Base-by-base conservation (phyloP, 768 basidiomycete genomes). In the Boletus fagicola region DNA sequence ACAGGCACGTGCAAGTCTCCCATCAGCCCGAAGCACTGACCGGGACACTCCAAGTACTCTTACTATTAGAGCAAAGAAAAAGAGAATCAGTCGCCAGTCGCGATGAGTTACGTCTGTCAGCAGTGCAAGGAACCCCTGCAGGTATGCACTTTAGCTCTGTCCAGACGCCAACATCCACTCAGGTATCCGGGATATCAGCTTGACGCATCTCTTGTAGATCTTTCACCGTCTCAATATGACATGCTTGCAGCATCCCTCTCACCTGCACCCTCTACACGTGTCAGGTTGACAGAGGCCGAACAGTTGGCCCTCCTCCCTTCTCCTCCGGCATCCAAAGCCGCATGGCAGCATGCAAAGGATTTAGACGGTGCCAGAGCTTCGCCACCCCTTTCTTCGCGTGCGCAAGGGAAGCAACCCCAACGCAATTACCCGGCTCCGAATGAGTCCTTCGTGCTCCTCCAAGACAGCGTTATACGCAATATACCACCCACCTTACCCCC, bases 81-180 rank as follows among this genome's bases (percentile, higher is more conserved):
- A 12, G 36, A 13, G 22, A 10, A 20, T 30, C 5, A 10, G n/a
- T 12, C 6, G 11, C 20, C n/a, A 31, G 22, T 31, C 24, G 22
- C 62, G 51, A 80, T 81, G 80, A 75, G 62, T 54, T 80, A 78
- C 64, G 79, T 88, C 49, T 94, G 92, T 66, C 91, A 93, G 68
- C 92, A 94, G 74, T 94, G 92, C 79, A 93, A 92, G 74, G 90
- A 95, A 67, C 92, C 91, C 7, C 75, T 97, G 35, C 87, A 93
- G 82, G 89, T 89, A 54, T 56, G 64, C n/a, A 20, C 36, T 4
- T 43, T 9, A 26, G 53, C 33, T 64, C 33, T 42, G 42, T 26
- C 35, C 49, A n/a, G 33, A 46, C 40, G n/a, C 38, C 15, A 46
- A 50, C 33, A 15, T 28, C 24, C 47, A 36, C 67, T 66, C 54